These are phyloP conservation scores for Cystofilobasidium capitatum DNA, from an alignment of 768 basidiomycete genomes.

Conservation along the genomic window DNA sequence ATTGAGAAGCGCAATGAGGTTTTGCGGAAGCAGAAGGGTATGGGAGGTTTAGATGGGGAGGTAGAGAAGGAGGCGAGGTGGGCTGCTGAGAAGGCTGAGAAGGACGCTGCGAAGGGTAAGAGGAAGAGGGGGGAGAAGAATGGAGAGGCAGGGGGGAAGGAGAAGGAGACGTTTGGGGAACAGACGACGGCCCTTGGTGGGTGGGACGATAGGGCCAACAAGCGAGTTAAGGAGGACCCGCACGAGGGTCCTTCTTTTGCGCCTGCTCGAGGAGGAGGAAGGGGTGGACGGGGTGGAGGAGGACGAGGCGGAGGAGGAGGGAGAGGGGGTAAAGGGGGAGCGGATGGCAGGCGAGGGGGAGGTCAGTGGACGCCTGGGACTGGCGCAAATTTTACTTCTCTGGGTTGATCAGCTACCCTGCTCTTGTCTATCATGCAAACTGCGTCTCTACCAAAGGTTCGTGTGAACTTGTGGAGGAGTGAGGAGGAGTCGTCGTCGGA, in stretches of 20 bases:
- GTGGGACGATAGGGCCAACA: too few species aligned
- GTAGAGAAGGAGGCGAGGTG: constrained; percentile 12
- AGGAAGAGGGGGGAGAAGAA: neutral
- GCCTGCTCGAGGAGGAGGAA: neutral
- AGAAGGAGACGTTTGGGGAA: constrained; percentile 3
- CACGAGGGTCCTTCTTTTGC: neutral
- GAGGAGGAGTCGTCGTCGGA: too few species aligned
- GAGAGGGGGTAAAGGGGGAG: too few species aligned
- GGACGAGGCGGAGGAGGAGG: neutral
- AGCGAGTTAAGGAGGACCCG: neutral
- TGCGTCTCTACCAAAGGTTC: too few species aligned
- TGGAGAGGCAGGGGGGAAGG: neutral
- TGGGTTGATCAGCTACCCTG: constrained; percentile 3
- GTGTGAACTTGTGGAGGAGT: too few species aligned
- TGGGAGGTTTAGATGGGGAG: constrained; percentile 10
- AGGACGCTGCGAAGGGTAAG: neutral
- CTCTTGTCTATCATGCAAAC: too few species aligned
- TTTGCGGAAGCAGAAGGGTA: constrained; percentile 22
- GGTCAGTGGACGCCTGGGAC: neutral
- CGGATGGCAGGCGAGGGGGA: neutral
- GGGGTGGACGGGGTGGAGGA: neutral
- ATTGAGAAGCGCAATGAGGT: constrained; percentile 23
- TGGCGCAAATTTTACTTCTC: neutral
- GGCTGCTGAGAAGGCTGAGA: constrained; percentile 5
- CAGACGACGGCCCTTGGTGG: too few species aligned